phyloP scores from a whole-genome alignment of 2,329 filamentous ascomycete species.

The Bimuria novae-zelandiae region DNA sequence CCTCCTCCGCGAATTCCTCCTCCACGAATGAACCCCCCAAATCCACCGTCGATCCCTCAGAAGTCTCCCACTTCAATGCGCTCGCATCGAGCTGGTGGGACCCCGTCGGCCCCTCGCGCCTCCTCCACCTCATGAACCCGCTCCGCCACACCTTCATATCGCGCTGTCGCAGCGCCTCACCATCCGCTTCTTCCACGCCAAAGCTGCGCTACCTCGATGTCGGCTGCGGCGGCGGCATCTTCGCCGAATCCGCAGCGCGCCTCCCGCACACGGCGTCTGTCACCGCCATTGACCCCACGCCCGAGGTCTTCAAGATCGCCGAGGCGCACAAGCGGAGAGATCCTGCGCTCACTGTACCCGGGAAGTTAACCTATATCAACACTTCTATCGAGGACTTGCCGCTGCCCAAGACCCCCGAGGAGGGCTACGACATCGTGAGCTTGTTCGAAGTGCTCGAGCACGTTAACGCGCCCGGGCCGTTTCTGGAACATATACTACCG shows the following conservation, averaged over 20 bases:
- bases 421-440: conserved; percentile 76
- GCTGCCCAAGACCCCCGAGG: conserved; percentile 31
- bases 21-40: conserved; percentile 19
- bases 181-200: conserved; percentile 26
- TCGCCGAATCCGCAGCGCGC: conserved; percentile 83
- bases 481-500: conserved; percentile 71
- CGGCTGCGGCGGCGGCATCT: conserved; percentile 95
- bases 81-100: conserved; percentile 98
- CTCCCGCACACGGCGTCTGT: conserved; percentile 66
- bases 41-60: conserved; percentile 71
- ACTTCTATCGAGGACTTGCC: conserved; percentile 74
- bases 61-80: conserved; percentile 92
- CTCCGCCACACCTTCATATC: conserved; percentile 91
- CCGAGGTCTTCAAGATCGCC: conserved; percentile 75
- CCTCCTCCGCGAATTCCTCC: conserved; percentile 17
- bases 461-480: conserved; percentile 74
- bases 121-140: conserved; percentile 98
- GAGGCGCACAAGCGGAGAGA: conserved; percentile 75
- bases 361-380: conserved; percentile 71
- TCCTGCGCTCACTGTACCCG: conserved; percentile 64
- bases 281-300: conserved; percentile 77
- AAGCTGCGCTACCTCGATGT: conserved; percentile 81
- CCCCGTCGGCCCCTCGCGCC: conserved; percentile 85
- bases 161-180: conserved; percentile 60
- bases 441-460: conserved; percentile 97